Evolutionary conservation across 306 rosid genomes (phyloP), one percentile per base, ranked within the genome.

Genomic region (Trifolium subterraneum): DNA sequence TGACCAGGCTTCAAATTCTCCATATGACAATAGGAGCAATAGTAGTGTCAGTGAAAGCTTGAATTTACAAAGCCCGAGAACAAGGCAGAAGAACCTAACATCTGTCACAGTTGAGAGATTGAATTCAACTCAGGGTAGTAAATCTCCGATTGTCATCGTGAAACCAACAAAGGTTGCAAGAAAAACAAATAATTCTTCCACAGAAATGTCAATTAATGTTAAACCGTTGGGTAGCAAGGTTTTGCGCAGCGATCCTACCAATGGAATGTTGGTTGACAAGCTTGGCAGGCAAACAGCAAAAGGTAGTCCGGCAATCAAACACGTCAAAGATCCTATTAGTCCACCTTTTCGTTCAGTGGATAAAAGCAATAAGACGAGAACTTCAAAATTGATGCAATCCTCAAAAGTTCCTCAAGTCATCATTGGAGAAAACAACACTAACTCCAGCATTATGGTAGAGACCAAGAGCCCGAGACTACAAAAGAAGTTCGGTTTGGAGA

Each of bases 381-480:
- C 73, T 52, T 84, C 82, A 66, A 88, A 81, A 79, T 23, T 84
- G 66, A 76, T 82, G 55, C 83, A 87, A 54, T 61, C 79, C 64
- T 79, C 80, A 9, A 90, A 74, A 79, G 80, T 72, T 68, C 61
- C 75, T 48, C 90, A 52, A n/a, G 68, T 60, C 29, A 45, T 60
- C 59, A 64, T 64, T 23, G 87, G 80, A 68, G 91, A 87, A 76
- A 82, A 75, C 47, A 68, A 45, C 25, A 70, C 36, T 35, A 75
- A 72, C 79, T 82, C 90, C 13, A 59, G 77, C 56, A 51, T 64
- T 45, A 76, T 16, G 68, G 61, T 83, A 69, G 84, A 75, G 78
- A 72, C 78, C 16, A 79, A 64, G 20, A 92, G 96, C 83, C 93
- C 96, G 22, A 87, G 90, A 82, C 36, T 80, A 72, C 89, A 83